Conservation (phyloP, 495 filamentous ascomycete species). For the Corynascus novoguineensis region DNA sequence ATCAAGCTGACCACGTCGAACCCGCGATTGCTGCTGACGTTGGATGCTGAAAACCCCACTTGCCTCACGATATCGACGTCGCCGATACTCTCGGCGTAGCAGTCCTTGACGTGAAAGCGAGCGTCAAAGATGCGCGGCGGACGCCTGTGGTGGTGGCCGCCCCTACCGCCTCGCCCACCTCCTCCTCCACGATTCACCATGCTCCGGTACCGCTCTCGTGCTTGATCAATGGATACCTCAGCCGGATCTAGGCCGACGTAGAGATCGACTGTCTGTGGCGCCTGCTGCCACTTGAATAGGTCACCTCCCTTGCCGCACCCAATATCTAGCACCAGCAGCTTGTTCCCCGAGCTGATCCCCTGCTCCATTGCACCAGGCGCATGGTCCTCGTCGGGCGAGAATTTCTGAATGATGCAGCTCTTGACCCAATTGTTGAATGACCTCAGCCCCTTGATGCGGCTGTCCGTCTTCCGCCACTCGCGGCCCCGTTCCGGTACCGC, state of each 20-base stretch:
- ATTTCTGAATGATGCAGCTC: slow-evolving; percentile 93
- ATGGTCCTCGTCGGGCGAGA: slow-evolving; percentile 73
- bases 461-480: slow-evolving; percentile 90
- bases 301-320: slow-evolving; percentile 97
- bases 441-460: slow-evolving; percentile 86
- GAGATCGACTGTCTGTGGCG: slow-evolving; percentile 74
- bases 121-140: slow-evolving; percentile 64
- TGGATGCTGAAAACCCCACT: slow-evolving; percentile 72
- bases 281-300: slow-evolving; percentile 88
- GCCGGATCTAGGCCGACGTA: slow-evolving; percentile 94
- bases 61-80: slow-evolving; percentile 71
- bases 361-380: slow-evolving; percentile 51
- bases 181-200: slow-evolving; percentile 60
- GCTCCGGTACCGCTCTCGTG: slow-evolving; percentile 69
- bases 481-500: slow-evolving; percentile 86
- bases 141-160: slow-evolving; percentile 41
- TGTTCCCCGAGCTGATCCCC: slow-evolving; percentile 44
- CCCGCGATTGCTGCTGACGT: slow-evolving; percentile 58
- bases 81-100: slow-evolving; percentile 73
- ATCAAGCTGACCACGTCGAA: slow-evolving; percentile 98
- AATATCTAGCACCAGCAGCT: slow-evolving; percentile 78
- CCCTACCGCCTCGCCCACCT: slow-evolving; percentile 54
- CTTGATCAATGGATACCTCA: slow-evolving; percentile 85
- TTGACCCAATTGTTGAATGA: slow-evolving; percentile 99
- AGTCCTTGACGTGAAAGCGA: slow-evolving; percentile 82